phyloP scores from a whole-genome alignment of 1,139 yeast species.

The Yamadazyma taylorii region DNA sequence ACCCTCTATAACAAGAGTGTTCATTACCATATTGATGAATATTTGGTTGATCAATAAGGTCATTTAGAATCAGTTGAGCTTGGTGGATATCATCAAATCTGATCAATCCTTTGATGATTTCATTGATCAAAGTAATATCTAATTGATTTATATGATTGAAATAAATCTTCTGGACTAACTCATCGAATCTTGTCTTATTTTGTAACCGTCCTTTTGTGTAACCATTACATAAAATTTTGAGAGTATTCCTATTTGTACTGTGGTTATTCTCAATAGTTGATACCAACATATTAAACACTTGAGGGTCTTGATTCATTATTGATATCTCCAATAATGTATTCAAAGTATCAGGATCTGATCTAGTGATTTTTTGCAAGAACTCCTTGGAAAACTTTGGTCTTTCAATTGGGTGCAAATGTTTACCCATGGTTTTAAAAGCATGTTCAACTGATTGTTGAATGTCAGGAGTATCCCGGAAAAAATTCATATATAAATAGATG shows the following conservation, averaged over 20 bases:
- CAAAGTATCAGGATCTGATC: conserved; percentile 11
- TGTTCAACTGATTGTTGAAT: conserved; percentile 14
- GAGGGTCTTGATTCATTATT: conserved; percentile 9
- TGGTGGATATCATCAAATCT: conserved; percentile 10
- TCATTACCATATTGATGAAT: conserved; percentile 7
- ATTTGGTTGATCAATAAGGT: conserved; percentile 2
- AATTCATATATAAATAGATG: conserved; percentile 27
- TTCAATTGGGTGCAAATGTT: conserved; percentile 7
- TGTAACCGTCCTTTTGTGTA: conserved; percentile 1
- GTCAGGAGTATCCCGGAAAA: conserved; percentile 30
- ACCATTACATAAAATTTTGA: conserved; percentile 7
- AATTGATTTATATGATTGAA: background rate
- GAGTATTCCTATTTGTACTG: conserved; percentile 11
- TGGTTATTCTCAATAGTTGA: conserved; percentile 13
- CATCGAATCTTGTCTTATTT: conserved; percentile 7
- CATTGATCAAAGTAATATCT: conserved; percentile 19
- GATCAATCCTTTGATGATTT: conserved; percentile 17
- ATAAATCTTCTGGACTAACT: conserved; percentile 3
- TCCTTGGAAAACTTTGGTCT: conserved; percentile 19
- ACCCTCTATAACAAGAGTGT: conserved; percentile 10
- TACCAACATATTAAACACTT: conserved; percentile 11
- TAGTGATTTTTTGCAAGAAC: conserved; percentile 20
- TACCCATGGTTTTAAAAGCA: conserved; percentile 7
- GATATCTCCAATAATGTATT: conserved; percentile 12
- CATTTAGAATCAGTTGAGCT: conserved; percentile 14